phyloP scores from a whole-genome alignment of 2,329 filamentous ascomycete species.

The Penicillium glabrum region DNA sequence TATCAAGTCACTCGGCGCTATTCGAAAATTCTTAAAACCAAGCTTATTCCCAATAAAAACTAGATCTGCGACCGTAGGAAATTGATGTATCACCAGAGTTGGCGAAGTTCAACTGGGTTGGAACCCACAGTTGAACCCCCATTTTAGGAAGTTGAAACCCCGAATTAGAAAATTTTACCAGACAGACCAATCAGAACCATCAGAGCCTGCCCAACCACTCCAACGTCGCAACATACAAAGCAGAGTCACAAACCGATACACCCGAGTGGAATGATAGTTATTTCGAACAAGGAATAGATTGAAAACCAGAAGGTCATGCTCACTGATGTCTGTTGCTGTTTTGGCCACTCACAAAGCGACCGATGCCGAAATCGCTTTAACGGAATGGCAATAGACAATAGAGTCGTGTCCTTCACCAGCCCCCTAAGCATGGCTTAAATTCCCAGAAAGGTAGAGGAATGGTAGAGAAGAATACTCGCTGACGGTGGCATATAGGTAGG shows the following conservation, averaged over 20 bases:
- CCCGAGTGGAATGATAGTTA: neutral
- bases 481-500: too few species aligned
- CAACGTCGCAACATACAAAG: neutral
- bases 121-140: neutral
- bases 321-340: neutral
- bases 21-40: neutral
- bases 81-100: neutral
- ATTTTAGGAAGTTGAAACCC: neutral
- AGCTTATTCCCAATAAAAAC: neutral
- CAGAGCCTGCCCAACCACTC: neutral
- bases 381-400: neutral
- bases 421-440: too few species aligned
- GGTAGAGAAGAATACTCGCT: rapidly evolving
- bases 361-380: neutral
- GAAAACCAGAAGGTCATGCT: neutral
- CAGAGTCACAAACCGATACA: neutral
- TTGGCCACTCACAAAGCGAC: neutral
- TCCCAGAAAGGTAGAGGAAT: too few species aligned
- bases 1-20: neutral
- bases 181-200: neutral
- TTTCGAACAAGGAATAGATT: neutral
- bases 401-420: neutral
- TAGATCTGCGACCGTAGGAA: neutral
- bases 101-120: neutral
- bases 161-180: neutral